These are phyloP conservation scores for Paulownia fortunei DNA, from an alignment of 257 asterid genomes.

Conservation along the genomic window DNA sequence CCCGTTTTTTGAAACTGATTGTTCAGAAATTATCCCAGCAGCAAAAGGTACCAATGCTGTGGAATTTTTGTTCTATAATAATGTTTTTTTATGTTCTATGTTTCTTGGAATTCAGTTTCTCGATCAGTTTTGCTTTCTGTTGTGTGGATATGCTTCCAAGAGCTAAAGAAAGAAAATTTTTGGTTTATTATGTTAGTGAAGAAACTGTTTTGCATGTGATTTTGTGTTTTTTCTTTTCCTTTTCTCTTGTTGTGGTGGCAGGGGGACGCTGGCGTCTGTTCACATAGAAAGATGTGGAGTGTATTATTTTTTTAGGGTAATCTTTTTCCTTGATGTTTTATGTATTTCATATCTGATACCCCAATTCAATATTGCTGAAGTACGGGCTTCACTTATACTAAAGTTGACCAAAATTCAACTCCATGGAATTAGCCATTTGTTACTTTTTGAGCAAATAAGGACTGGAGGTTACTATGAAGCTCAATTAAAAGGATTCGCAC, in stretches of 20 bases:
- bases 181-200: not conserved
- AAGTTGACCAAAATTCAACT: not conserved
- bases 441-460: not conserved
- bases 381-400: not conserved
- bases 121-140: not conserved
- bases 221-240: not conserved
- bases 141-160: not conserved
- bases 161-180: not conserved
- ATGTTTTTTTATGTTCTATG: not conserved
- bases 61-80: not conserved
- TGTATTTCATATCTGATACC: not conserved
- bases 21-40: conserved; percentile 35
- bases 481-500: no score
- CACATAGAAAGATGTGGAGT: no score
- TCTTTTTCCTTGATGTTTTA: not conserved
- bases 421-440: not conserved
- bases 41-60: conserved; percentile 50
- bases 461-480: no score
- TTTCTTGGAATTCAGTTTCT: not conserved
- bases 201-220: not conserved
- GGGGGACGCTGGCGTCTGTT: no score
- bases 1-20: conserved; percentile 39
- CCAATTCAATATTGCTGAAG: not conserved
- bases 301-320: no score
- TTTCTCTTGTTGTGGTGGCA: no score